Conservation (phyloP, 768 basidiomycete species). For the Lactarius sp. region DNA sequence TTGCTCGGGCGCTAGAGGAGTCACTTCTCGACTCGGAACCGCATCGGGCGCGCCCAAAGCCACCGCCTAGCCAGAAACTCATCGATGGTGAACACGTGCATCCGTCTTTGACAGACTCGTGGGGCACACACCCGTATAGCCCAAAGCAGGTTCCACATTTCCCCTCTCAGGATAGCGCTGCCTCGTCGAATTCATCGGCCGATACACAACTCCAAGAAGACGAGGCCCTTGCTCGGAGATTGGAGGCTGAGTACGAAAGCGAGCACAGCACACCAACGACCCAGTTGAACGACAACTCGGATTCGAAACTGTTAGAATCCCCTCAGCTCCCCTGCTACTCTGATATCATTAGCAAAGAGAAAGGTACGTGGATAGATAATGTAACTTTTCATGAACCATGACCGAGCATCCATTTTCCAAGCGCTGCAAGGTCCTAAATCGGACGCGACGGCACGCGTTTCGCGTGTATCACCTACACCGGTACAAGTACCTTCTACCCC, state of each 20-base stretch:
- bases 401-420: neutral
- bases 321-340: neutral
- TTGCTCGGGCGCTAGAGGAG: constrained; percentile 20
- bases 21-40: constrained; percentile 4
- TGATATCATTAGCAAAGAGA: neutral
- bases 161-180: neutral
- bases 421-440: neutral
- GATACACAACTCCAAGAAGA: constrained; percentile 33
- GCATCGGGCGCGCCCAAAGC: neutral
- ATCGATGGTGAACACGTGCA: neutral
- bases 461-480: neutral
- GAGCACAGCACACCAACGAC: neutral
- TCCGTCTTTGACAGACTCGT: neutral
- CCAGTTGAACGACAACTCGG: neutral
- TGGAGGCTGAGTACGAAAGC: constrained; percentile 39
- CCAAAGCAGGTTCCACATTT: neutral
- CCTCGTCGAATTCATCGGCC: neutral
- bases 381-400: neutral
- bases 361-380: neutral
- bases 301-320: neutral
- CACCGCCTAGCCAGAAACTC: neutral
- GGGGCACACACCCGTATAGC: constrained; percentile 1
- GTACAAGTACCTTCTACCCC: neutral
- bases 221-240: constrained; percentile 41
- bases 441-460: neutral